Evolutionary conservation across 805 yeast species (phyloP).

Genomic region (Candida parachauliodes): DNA sequence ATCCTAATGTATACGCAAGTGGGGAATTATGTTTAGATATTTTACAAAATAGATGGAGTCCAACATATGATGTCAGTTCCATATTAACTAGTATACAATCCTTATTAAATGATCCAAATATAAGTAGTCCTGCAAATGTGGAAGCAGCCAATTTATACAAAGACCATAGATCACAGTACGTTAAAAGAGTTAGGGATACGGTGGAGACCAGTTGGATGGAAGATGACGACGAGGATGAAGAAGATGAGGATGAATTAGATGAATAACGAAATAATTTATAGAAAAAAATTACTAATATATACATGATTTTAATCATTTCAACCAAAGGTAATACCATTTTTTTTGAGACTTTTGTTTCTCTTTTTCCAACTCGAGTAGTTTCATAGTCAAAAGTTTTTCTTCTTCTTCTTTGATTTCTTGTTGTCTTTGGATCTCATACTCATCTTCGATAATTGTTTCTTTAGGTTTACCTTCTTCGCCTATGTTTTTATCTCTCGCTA

Average conservation of each 20-base stretch:
- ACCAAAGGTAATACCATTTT: slow-evolving; percentile 55
- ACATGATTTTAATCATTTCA: slow-evolving; percentile 22
- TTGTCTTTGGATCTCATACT: slow-evolving; percentile 30
- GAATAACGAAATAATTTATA: neutral
- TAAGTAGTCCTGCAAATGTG: slow-evolving; percentile 94
- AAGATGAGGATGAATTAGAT: slow-evolving; percentile 31
- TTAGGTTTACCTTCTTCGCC: slow-evolving; percentile 43
- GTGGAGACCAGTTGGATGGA: slow-evolving; percentile 95
- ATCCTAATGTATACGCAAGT: slow-evolving; percentile 92
- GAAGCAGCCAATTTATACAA: slow-evolving; percentile 95
- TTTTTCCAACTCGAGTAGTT: slow-evolving; percentile 14
- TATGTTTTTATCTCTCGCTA: slow-evolving; percentile 51
- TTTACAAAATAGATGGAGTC: slow-evolving; percentile 96
- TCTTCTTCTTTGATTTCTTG: slow-evolving; percentile 16
- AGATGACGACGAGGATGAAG: slow-evolving; percentile 60
- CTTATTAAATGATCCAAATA: slow-evolving; percentile 91
- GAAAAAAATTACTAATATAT: neutral
- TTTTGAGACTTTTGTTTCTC: slow-evolving; percentile 9
- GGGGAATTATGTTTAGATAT: slow-evolving; percentile 97
- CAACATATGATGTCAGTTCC: slow-evolving; percentile 95
- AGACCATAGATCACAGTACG: slow-evolving; percentile 91
- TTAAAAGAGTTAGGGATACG: slow-evolving; percentile 87
- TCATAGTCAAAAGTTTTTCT: slow-evolving; percentile 11
- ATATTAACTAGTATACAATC: slow-evolving; percentile 91
- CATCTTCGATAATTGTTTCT: slow-evolving; percentile 37